Evolutionary conservation across 1,284 basidiomycete genomes (phyloP).

Genomic region (Athelia psychrophila): DNA sequence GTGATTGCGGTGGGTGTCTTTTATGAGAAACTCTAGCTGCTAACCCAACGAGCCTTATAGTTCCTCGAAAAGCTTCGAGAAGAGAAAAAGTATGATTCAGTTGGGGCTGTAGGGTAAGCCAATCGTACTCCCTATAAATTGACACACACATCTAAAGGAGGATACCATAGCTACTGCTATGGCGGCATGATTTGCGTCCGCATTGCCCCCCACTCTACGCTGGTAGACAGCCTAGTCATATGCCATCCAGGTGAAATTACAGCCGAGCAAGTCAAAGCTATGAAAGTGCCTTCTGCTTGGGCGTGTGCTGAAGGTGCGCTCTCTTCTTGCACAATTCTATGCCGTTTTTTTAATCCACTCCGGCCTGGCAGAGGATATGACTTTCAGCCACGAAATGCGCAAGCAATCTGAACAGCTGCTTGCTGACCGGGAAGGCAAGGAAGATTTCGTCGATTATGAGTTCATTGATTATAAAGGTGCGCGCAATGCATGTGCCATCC

Average conservation of each 20-base stretch:
- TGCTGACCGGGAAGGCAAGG: conserved; percentile 38
- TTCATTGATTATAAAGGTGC: conserved; percentile 55
- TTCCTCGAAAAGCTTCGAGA: conserved; percentile 47
- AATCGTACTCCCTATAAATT: conserved; percentile 11
- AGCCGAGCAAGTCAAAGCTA: conserved; percentile 35
- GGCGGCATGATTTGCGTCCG: conserved; percentile 47
- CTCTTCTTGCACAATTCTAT: not conserved
- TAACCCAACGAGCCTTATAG: too few species aligned
- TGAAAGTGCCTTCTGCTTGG: conserved; percentile 55
- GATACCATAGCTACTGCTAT: conserved; percentile 50
- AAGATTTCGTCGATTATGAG: conserved; percentile 46
- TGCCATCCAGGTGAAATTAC: conserved; percentile 51
- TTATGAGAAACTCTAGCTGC: not conserved
- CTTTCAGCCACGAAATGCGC: conserved; percentile 38
- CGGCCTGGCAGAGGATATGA: conserved; percentile 46
- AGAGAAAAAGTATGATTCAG: conserved; percentile 51
- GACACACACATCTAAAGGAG: not conserved
- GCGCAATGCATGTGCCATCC: too few species aligned
- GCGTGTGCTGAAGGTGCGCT: conserved; percentile 51
- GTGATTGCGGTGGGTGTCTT: not conserved
- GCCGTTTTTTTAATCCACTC: not conserved
- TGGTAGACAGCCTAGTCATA: conserved; percentile 52
- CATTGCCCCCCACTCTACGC: conserved; percentile 35
- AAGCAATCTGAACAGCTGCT: conserved; percentile 42
- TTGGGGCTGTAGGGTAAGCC: conserved; percentile 66